Evolutionary conservation across 768 basidiomycete species (phyloP), one percentile per base, ranked within the genome.

Genomic region (Kwoniella dendrophila): DNA sequence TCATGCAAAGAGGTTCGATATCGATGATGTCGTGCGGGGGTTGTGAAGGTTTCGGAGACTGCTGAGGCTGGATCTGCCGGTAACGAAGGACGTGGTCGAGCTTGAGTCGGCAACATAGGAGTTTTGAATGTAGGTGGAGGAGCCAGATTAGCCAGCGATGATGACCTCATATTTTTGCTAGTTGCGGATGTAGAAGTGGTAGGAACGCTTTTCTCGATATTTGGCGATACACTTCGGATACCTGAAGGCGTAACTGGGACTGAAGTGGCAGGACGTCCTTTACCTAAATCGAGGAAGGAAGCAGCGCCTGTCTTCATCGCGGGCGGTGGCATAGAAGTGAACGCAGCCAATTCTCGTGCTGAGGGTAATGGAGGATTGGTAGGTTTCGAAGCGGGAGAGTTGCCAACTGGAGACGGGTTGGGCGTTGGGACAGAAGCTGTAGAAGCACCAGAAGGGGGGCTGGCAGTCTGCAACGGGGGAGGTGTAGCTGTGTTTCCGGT

Each of bases 1-100:
- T 74, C 73, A 54, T 74, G 70, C 63, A 72, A 67, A 1, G 73
- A 74, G 4, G 73, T 74, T 2, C 73, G 43, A 41, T 72, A 74
- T 18, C 65, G 62, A 59, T 74, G 68, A 30, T 56, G 61, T 27
- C 60, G 59, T 12, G 67, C 64, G 26, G 54, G n/a, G 27, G 26
- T 14, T 26, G 18, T 34, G 22, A 64, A 67, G 11, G 56, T 29
- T 14, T 68, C 67, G 20, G 56, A 59, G 14, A 65, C 52, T 26
- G 53, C 61, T 24, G 61, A 63, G 11, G 62, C 64, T 30, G 65
- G 48, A 22, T 62, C 63, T 32, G 45, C 49, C 22, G 74, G 74
- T n/a, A 72, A 52, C 8, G 72, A 76, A 6, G 72, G 70, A 16
- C 71, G 65, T 18, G 59, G 60, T 33, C 70, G 59, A 10, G 62